Evolutionary conservation across 2,329 filamentous ascomycete genomes (phyloP), one percentile per base, ranked within the genome.

Genomic region (Ophiostoma sp.): DNA sequence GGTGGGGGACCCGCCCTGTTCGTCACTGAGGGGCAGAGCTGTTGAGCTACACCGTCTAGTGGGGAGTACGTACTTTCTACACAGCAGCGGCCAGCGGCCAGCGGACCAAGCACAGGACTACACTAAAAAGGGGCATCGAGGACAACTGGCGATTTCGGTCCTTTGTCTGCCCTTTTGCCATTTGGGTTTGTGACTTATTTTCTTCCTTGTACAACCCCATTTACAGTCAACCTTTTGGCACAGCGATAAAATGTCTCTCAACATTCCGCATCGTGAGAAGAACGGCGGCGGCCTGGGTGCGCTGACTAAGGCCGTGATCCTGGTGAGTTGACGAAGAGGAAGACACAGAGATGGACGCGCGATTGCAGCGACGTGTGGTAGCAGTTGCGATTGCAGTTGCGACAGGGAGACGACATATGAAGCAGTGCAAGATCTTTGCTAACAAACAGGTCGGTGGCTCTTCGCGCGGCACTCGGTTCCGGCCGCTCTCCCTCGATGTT

Each of bases 381-480:
- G 16, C 18, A 9, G 18, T 55, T 14, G 49, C 49, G 49, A 55
- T 12, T n/a, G 7, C n/a, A 27, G 16, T 49, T 27, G 27, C 2
- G 66, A 16, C 38, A 11, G 40, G 12, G 8, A 9, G n/a, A 9
- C 8, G 49, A 55, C 18, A 27, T 27, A 27, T 27, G 42, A 38
- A 44, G 12, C 55, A 12, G 55, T 18, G 52, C 55, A 60, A 27
- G 49, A 27, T 3, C 18, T 52, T 58, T 18, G 45, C 72, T 76
- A 68, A 75, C 73, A 70, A 38, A 38, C 64, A 97, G 93, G 94
- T 98, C 76, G 94, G 94, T 73, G 94, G 95, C 70, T 93, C 95
- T 68, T 97, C 93, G 69, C 87, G 95, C 84, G 95, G 95, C 78
- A 99, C 95, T 71, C 88, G 95, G 73, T 98, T 98, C 82, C 87